phyloP scores from a whole-genome alignment of 2,329 filamentous ascomycete genomes.

The Macrophomina phaseolina region DNA sequence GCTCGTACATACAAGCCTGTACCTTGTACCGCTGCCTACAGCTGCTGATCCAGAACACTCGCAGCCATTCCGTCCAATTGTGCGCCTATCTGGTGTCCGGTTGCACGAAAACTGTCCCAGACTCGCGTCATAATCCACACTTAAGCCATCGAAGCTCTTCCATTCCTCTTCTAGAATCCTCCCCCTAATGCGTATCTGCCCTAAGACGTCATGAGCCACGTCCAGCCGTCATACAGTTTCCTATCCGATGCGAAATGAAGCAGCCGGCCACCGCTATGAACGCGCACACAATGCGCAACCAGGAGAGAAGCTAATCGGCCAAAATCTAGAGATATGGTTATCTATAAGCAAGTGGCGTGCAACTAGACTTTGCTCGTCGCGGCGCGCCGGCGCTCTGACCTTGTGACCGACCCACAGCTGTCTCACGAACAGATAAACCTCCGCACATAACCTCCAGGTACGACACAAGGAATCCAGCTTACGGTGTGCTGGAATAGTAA shows the following conservation, averaged over 20 bases:
- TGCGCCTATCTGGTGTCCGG: background rate
- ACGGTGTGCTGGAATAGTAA: too few relatives aligned
- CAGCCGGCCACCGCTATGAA: background rate
- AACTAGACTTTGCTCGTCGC: too few relatives aligned
- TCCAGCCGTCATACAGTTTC: background rate
- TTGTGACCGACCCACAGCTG: too few relatives aligned
- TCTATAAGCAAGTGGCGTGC: too few relatives aligned
- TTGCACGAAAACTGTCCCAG: constrained; percentile 10
- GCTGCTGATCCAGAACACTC: background rate
- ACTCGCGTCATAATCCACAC: background rate
- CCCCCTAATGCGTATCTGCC: constrained; percentile 4
- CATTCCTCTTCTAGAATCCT: constrained; percentile 20
- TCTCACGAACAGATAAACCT: too few relatives aligned
- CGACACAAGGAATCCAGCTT: too few relatives aligned
- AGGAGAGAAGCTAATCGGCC: background rate
- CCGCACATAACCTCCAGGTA: too few relatives aligned
- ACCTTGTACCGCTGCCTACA: constrained; percentile 1
- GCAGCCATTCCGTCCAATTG: constrained; percentile 20
- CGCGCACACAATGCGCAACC: background rate
- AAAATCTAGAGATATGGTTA: too few relatives aligned
- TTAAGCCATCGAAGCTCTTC: constrained; percentile 11
- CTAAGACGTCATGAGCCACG: constrained; percentile 11
- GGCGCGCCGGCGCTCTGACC: too few relatives aligned
- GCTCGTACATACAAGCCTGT: constrained; percentile 14
- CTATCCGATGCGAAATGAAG: background rate